These are phyloP conservation scores for Trichoderma arundinaceum DNA, from an alignment of 2,329 filamentous ascomycete genomes.

Conservation along the genomic window DNA sequence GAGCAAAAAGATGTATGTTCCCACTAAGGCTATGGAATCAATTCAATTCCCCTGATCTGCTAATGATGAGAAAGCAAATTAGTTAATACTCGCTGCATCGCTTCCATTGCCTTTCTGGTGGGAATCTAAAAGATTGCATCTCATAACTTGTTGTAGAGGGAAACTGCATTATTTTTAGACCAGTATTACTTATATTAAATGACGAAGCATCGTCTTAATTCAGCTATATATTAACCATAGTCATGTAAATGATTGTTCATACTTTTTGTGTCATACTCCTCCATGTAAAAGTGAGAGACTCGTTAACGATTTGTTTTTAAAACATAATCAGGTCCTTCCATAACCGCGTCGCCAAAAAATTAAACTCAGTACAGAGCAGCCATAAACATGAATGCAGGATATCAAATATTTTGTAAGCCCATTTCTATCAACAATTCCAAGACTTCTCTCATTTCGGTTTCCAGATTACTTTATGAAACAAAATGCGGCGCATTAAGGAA, in stretches of 20 bases:
- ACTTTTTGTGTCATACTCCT: neutral
- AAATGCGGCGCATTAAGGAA: conserved; percentile 50
- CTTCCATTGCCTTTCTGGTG: neutral
- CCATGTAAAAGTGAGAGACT: neutral
- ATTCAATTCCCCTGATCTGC: neutral
- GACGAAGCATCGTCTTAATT: no score
- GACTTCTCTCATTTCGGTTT: no score
- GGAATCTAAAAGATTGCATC: neutral
- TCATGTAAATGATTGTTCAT: no score
- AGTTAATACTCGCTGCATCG: neutral
- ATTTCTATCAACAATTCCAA: neutral
- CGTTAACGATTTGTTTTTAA: neutral
- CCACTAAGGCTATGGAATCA: conserved; percentile 21
- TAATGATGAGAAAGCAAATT: conserved; percentile 24
- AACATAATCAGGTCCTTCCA: neutral
- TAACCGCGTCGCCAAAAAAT: neutral
- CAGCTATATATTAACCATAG: no score
- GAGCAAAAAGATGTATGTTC: neutral
- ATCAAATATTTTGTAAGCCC: neutral
- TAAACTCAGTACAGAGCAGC: conserved; percentile 5
- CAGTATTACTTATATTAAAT: no score
- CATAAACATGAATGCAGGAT: conserved; percentile 15
- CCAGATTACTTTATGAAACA: neutral
- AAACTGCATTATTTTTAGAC: no score
- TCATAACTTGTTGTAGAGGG: no score